phyloP scores from a whole-genome alignment of 495 filamentous ascomycete genomes.

The Pseudoneurospora amorphoporcata region DNA sequence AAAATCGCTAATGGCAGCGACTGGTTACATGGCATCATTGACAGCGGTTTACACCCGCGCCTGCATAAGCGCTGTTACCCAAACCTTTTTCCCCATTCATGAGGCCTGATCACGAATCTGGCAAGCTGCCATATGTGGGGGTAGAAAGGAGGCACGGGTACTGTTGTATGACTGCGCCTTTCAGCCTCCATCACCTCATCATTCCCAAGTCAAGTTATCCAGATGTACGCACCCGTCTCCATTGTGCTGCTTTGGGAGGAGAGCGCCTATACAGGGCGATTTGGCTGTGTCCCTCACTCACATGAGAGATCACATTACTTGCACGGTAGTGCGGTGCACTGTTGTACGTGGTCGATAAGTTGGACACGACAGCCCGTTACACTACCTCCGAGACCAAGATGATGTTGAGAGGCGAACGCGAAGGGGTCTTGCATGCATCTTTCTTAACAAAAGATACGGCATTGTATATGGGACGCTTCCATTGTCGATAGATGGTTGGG shows the following conservation, averaged over 20 bases:
- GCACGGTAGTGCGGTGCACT: neutral
- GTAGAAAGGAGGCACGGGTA: neutral
- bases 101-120: neutral
- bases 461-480: neutral
- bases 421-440: neutral
- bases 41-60: neutral
- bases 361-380: neutral
- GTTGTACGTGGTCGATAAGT: neutral
- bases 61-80: neutral
- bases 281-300: neutral
- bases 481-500: neutral
- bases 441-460: neutral
- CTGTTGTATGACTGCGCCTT: neutral
- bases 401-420: neutral
- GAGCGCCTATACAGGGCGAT: neutral
- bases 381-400: neutral
- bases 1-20: neutral
- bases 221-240: neutral
- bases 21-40: neutral
- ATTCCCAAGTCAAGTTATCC: neutral
- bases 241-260: neutral
- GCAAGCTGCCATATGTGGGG: neutral
- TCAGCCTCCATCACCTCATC: neutral
- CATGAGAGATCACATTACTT: neutral
- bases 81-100: neutral